A percentile compares a stretch with the other conserved stretches of the same genome.
These are phyloP conservation scores for Fusarium longipes DNA, from an alignment of 2,329 filamentous ascomycete genomes.

Conservation along the genomic window DNA sequence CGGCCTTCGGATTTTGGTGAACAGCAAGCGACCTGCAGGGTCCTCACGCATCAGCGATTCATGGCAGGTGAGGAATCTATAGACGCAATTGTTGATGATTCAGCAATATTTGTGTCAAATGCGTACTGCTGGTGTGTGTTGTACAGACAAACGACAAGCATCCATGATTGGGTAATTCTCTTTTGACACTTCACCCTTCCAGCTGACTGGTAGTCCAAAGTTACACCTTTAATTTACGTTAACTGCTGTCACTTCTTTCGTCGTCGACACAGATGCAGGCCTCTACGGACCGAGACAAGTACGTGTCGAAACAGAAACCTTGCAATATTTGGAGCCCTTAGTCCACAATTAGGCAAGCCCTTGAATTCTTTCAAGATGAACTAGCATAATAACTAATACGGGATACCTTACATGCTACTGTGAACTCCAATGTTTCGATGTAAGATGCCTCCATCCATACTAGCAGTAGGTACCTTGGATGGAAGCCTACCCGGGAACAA, in stretches of 20 bases:
- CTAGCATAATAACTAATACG: too few relatives aligned
- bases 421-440: background rate
- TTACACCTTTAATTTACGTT: background rate
- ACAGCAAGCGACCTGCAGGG: background rate
- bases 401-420: background rate
- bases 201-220: background rate
- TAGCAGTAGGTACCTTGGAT: too few relatives aligned
- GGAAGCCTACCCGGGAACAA: conserved; percentile 9
- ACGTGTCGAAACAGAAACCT: background rate
- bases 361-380: background rate
- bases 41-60: background rate
- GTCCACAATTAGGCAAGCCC: too few relatives aligned
- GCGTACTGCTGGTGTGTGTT: background rate
- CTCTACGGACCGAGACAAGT: background rate
- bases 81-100: background rate
- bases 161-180: background rate
- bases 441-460: background rate
- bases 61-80: background rate
- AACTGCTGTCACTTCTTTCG: background rate
- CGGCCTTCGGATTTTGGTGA: background rate
- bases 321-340: background rate
- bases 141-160: background rate
- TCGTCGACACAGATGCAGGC: too few relatives aligned
- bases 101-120: background rate
- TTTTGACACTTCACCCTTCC: background rate